Evolutionary conservation across 129 eudicot species (phyloP), one percentile per base, ranked within the genome.

Genomic region (Silybum marianum): DNA sequence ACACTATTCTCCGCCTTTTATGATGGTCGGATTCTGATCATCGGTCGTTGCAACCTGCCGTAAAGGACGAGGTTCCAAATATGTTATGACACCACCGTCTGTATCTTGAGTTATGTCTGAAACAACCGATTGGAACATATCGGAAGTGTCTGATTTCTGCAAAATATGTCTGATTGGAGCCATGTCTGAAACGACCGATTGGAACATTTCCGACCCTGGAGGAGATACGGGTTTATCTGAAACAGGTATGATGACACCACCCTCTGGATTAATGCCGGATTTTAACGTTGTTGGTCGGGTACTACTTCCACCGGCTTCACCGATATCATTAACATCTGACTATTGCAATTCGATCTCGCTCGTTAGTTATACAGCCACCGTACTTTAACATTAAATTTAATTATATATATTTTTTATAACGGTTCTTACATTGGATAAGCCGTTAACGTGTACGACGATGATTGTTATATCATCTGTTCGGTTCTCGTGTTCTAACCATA

Each of bases 381-480:
- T 7, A 51, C 28, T n/a, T 69, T 19, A 65, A 21, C 51, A 60
- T 16, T 18, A 30, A 77, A 72, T 10, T 18, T 6, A 14, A 73
- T 54, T 36, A 23, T 18, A 3, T 3, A 32, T 26, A 26, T 26
- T 26, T 36, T 40, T 69, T 65, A 51, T 23, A 76, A 51, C 32
- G 46, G 69, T 67, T 82, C 95, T 81, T 84, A 88, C 97, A 84
- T 84, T 82, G 44, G 86, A 69, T 80, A 95, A 88, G 82, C 90
- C 97, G 73, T 91, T 91, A 76, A 92, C 77, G 66, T 91, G 99
- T 82, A 95, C 97, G 82, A 92, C 79, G 83, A 95, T 91, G 85
- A 95, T 86, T 46, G 97, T 92, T 68, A 95, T 93, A 84, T 95
- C 99, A 83, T 95, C 99, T 16, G 99, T 95, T 71, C 99, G 94